Base-by-base conservation (phyloP, 805 yeast species). In the Middelhovenomyces tepae region DNA sequence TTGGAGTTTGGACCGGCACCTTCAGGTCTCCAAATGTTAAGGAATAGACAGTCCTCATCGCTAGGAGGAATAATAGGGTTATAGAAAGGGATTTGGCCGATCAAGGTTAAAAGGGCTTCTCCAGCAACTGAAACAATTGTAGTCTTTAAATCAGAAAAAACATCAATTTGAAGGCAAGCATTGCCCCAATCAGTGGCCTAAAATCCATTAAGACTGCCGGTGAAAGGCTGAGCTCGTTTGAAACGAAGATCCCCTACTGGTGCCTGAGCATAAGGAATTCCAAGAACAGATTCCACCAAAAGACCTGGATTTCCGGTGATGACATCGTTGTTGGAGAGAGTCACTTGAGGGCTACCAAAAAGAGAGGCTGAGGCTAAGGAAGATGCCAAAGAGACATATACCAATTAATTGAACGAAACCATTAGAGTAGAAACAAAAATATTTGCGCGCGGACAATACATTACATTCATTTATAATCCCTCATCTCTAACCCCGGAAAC, bases 21-120 rank as follows among this genome's bases (percentile, higher is more conserved):
- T 2, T 53, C 42, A 7, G 69, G 69, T 9, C 59, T 44, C 59
- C 64, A 64, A 31, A 64, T 44, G 37, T 54, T 56, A 14, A 56
- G 31, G 5, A 40, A 42, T 19, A 56, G 43, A 39, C 60, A 55
- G 38, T 56, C 56, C 34, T 56, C 60, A 16, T n/a, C n/a, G n/a
- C n/a, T n/a, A n/a, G n/a, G n/a, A n/a, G n/a, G n/a, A n/a, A n/a
- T n/a, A n/a, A n/a, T n/a, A n/a, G n/a, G n/a, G n/a, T n/a, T n/a
- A n/a, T n/a, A n/a, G n/a, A n/a, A n/a, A n/a, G n/a, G n/a, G n/a
- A n/a, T n/a, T n/a, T n/a, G n/a, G n/a, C n/a, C n/a, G n/a, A n/a
- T n/a, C n/a, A n/a, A n/a, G n/a, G n/a, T n/a, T n/a, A n/a, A n/a
- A n/a, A n/a, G n/a, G n/a, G n/a, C n/a, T n/a, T n/a, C n/a, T n/a